Evolutionary conservation across 495 filamentous ascomycete species (phyloP).

Genomic region (Penicillium cosmopolitanum): DNA sequence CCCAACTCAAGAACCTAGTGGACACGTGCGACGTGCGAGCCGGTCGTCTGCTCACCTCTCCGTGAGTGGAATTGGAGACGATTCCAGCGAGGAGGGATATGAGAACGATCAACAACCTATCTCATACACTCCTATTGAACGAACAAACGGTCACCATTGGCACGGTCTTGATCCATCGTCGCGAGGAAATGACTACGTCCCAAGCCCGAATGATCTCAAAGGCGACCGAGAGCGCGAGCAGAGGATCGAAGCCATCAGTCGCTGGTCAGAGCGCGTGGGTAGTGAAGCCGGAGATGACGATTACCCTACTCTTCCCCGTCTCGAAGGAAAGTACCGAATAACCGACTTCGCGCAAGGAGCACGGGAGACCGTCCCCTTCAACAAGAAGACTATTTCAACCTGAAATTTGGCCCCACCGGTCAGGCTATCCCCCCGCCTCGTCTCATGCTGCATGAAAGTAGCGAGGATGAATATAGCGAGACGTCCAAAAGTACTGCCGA

Average conservation of each 20-base stretch:
- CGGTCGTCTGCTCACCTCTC: slow-evolving; percentile 47
- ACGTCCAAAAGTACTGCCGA: slow-evolving; percentile 29
- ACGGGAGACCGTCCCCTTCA: slow-evolving; percentile 48
- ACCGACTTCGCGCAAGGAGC: slow-evolving; percentile 49
- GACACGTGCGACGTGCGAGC: slow-evolving; percentile 32
- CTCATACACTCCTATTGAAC: slow-evolving; percentile 23
- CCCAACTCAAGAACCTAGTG: slow-evolving; percentile 35
- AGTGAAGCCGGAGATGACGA: slow-evolving; percentile 47
- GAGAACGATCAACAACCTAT: slow-evolving; percentile 24
- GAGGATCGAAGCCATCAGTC: slow-evolving; percentile 49
- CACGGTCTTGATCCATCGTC: slow-evolving; percentile 46
- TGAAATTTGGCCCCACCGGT: slow-evolving; percentile 23
- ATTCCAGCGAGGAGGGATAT: slow-evolving; percentile 36
- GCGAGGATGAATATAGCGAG: slow-evolving; percentile 43
- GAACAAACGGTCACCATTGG: slow-evolving; percentile 40
- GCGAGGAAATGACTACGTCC: slow-evolving; percentile 42
- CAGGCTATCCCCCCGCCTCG: slow-evolving; percentile 51
- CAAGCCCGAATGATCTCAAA: slow-evolving; percentile 51
- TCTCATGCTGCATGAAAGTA: slow-evolving; percentile 49
- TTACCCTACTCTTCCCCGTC: slow-evolving; percentile 28
- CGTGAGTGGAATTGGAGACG: slow-evolving; percentile 27
- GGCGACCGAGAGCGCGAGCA: slow-evolving; percentile 41
- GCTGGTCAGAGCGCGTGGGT: slow-evolving; percentile 48
- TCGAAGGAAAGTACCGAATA: slow-evolving; percentile 24
- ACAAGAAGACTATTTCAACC: slow-evolving; percentile 45